Evolutionary conservation across 768 basidiomycete species (phyloP).

Genomic region (Calocera viscosa): DNA sequence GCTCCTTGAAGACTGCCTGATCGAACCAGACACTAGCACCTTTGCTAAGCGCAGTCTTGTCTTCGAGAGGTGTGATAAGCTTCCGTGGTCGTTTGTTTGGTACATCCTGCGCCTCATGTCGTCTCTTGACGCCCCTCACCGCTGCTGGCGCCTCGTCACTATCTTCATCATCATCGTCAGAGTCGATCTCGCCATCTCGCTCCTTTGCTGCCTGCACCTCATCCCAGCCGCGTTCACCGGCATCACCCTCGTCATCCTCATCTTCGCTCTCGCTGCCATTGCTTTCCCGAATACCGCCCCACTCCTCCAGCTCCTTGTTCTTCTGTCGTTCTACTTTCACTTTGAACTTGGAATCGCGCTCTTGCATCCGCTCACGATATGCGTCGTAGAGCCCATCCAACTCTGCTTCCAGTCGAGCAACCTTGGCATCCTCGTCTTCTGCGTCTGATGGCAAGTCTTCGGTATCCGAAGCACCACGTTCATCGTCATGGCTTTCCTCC

Average conservation of each 20-base stretch:
- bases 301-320: slow-evolving; percentile 62
- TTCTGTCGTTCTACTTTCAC: slow-evolving; percentile 64
- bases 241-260: slow-evolving; percentile 29
- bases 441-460: too few species aligned
- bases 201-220: slow-evolving; percentile 30
- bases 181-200: slow-evolving; percentile 12
- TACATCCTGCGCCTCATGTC: slow-evolving; percentile 29
- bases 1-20: slow-evolving; percentile 67
- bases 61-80: slow-evolving; percentile 39
- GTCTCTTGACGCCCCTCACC: slow-evolving; percentile 16
- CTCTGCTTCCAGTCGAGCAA: slow-evolving; percentile 61
- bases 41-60: slow-evolving; percentile 32
- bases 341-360: slow-evolving; percentile 77
- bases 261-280: slow-evolving; percentile 21
- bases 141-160: slow-evolving; percentile 23
- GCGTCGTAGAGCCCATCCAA: slow-evolving; percentile 80
- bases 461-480: slow-evolving; percentile 31
- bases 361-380: slow-evolving; percentile 66
- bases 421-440: slow-evolving; percentile 40
- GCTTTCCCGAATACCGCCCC: slow-evolving; percentile 52
- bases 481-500: slow-evolving; percentile 28
- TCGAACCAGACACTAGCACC: slow-evolving; percentile 88
- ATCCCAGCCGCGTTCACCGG: slow-evolving; percentile 58
- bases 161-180: slow-evolving; percentile 28
- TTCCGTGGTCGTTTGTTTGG: slow-evolving; percentile 34